Percentiles rank a stretch among this genome's conserved stretches.
Conservation (phyloP, 352 stramenopile genomes). For the Salisapilia sapeloensis region DNA sequence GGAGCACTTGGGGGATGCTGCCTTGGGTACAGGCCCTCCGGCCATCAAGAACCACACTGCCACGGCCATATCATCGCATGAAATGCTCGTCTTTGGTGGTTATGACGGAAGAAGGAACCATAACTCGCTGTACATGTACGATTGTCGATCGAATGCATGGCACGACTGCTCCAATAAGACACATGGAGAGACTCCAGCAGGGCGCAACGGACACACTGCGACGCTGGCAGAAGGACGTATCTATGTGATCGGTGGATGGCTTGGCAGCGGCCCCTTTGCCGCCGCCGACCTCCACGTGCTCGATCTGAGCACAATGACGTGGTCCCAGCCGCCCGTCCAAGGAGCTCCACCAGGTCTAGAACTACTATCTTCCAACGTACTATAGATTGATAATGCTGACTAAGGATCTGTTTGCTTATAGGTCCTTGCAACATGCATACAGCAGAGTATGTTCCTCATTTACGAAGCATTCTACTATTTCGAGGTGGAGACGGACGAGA, state of each 20-base stretch:
- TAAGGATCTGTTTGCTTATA: constrained; percentile 15
- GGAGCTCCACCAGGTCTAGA: constrained; percentile 13
- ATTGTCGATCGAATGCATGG: constrained; percentile 69
- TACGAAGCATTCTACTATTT: constrained; percentile 87
- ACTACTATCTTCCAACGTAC: too few species aligned
- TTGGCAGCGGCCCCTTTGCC: constrained; percentile 83
- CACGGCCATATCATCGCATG: constrained; percentile 27
- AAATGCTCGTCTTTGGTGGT: constrained; percentile 83
- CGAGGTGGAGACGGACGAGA: constrained; percentile 86
- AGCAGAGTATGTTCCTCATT: constrained; percentile 81
- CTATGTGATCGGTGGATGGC: constrained; percentile 90
- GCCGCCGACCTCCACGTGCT: constrained; percentile 87
- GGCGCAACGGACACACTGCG: constrained; percentile 90
- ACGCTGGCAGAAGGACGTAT: constrained; percentile 83
- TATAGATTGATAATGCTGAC: too few species aligned
- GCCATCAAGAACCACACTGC: constrained; percentile 82
- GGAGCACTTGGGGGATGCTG: constrained; percentile 26
- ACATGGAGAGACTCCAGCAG: constrained; percentile 38
- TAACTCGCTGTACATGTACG: constrained; percentile 81
- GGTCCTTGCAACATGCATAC: constrained; percentile 97
- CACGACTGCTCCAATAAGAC: constrained; percentile 21
- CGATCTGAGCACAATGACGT: constrained; percentile 56
- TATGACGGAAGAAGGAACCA: constrained; percentile 93
- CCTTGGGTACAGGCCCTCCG: constrained; percentile 17
- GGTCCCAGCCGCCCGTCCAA: constrained; percentile 26